Evolutionary conservation across 2,329 filamentous ascomycete genomes (phyloP).

Genomic region (Ilyonectria robusta): DNA sequence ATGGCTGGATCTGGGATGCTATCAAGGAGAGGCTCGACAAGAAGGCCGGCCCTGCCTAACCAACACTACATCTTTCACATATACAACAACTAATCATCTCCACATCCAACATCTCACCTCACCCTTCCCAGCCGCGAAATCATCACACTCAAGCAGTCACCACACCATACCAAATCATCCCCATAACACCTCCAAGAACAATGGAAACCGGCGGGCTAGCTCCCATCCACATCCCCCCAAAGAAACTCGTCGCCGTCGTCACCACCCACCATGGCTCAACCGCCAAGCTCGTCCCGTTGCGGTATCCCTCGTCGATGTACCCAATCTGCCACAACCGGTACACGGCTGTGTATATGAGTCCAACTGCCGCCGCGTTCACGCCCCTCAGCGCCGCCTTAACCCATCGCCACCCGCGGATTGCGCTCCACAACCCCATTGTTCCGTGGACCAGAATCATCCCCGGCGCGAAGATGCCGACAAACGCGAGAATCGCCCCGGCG

Average conservation of each 20-base stretch:
- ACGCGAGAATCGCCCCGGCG: slow-evolving; percentile 66
- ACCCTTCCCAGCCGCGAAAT: not conserved
- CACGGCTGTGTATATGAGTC: slow-evolving; percentile 74
- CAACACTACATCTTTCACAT: not conserved
- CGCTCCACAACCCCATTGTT: slow-evolving; percentile 69
- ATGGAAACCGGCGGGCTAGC: slow-evolving; percentile 52
- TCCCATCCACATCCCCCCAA: slow-evolving; percentile 52
- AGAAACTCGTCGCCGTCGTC: slow-evolving; percentile 68
- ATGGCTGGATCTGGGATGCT: slow-evolving; percentile 60
- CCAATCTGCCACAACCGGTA: slow-evolving; percentile 76
- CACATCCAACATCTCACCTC: not conserved
- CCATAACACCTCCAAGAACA: slow-evolving; percentile 52
- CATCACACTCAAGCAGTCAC: slow-evolving; percentile 27
- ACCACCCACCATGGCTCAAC: slow-evolving; percentile 76
- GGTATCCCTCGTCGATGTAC: slow-evolving; percentile 65
- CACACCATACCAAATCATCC: slow-evolving; percentile 51
- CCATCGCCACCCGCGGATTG: slow-evolving; percentile 60
- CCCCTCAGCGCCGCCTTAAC: slow-evolving; percentile 67
- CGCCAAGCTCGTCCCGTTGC: slow-evolving; percentile 66
- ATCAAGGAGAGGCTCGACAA: slow-evolving; percentile 53
- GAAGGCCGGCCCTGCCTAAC: slow-evolving; percentile 14
- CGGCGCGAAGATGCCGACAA: slow-evolving; percentile 66
- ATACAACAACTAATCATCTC: not conserved
- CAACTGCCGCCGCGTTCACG: slow-evolving; percentile 72
- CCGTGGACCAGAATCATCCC: slow-evolving; percentile 65